Percentiles rank a stretch among this genome's conserved stretches.
These are phyloP conservation scores for Epichloe glyceriae DNA, from an alignment of 2,329 filamentous ascomycete species.

Conservation along the genomic window DNA sequence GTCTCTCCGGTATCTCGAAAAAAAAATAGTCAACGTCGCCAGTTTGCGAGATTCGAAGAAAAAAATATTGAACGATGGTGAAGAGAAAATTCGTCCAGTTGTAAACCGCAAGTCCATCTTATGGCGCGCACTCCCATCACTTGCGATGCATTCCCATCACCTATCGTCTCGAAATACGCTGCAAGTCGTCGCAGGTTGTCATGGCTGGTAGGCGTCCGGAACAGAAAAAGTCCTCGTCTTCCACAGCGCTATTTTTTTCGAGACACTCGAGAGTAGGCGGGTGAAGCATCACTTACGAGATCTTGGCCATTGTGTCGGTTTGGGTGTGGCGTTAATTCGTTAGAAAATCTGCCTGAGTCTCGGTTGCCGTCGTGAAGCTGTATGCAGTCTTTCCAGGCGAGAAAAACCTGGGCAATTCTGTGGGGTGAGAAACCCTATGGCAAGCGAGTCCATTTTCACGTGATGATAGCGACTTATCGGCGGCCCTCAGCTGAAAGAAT, in stretches of 20 bases:
- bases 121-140: not conserved
- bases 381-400: constrained; percentile 19
- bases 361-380: constrained; percentile 21
- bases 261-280: constrained; percentile 9
- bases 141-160: not conserved
- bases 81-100: not conserved
- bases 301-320: constrained; percentile 49
- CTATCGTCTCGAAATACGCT: constrained; percentile 4
- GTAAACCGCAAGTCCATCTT: not conserved
- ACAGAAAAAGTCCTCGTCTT: constrained; percentile 9
- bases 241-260: constrained; percentile 6
- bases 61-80: not conserved
- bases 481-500: not conserved
- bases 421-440: constrained; percentile 29
- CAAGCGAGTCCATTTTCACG: constrained; percentile 20
- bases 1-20: not conserved
- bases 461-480: constrained; percentile 18
- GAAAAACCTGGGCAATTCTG: constrained; percentile 22
- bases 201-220: not conserved
- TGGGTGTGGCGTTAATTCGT: constrained; percentile 29
- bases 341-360: constrained; percentile 23
- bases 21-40: constrained; percentile 1
- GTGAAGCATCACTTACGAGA: constrained; percentile 38
- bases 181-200: not conserved
- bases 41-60: not conserved